phyloP scores from a whole-genome alignment of 352 stramenopile genomes.

The Phytophthora pinifolia region DNA sequence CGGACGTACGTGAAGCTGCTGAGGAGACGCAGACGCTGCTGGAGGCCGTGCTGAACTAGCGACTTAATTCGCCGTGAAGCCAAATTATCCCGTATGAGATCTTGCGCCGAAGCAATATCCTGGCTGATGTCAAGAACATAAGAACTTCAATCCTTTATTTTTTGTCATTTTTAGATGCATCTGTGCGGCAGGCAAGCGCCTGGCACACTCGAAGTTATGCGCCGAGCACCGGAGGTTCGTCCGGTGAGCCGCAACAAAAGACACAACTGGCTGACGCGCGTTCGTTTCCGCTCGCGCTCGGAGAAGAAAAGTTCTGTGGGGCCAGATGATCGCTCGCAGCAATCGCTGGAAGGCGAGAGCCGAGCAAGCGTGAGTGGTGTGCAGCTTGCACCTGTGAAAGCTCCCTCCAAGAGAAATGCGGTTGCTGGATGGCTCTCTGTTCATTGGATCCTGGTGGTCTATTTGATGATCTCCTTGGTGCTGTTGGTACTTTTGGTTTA shows the following conservation, averaged over 20 bases:
- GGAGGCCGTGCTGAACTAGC: slow-evolving; percentile 51
- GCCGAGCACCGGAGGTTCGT: slow-evolving; percentile 7
- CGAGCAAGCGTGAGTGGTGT: slow-evolving; percentile 4
- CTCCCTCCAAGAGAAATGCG: slow-evolving; percentile 9
- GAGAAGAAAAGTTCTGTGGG: slow-evolving; percentile 12
- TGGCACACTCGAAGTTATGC: slow-evolving; percentile 11
- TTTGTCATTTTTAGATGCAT: slow-evolving; percentile 18
- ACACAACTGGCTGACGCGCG: slow-evolving; percentile 7
- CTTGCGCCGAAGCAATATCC: slow-evolving; percentile 10
- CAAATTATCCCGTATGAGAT: slow-evolving; percentile 24
- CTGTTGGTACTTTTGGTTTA: slow-evolving; percentile 66
- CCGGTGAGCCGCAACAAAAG: slow-evolving; percentile 5
- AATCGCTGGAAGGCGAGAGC: slow-evolving; percentile 7
- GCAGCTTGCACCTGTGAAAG: neutral
- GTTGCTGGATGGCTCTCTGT: slow-evolving; percentile 17
- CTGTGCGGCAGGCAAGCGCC: neutral
- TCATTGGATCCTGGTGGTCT: slow-evolving; percentile 45
- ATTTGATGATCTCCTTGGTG: slow-evolving; percentile 40
- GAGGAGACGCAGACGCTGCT: slow-evolving; percentile 53
- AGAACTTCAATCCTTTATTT: slow-evolving; percentile 1
- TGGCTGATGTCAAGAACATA: slow-evolving; percentile 1
- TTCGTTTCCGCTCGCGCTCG: slow-evolving; percentile 12
- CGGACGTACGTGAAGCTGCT: slow-evolving; percentile 76
- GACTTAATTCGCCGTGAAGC: slow-evolving; percentile 22
- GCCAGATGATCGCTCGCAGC: slow-evolving; percentile 1